Evolutionary conservation across 2,329 filamentous ascomycete genomes (phyloP), one percentile per base, ranked within the genome.

Genomic region (Sporothrix inflata): DNA sequence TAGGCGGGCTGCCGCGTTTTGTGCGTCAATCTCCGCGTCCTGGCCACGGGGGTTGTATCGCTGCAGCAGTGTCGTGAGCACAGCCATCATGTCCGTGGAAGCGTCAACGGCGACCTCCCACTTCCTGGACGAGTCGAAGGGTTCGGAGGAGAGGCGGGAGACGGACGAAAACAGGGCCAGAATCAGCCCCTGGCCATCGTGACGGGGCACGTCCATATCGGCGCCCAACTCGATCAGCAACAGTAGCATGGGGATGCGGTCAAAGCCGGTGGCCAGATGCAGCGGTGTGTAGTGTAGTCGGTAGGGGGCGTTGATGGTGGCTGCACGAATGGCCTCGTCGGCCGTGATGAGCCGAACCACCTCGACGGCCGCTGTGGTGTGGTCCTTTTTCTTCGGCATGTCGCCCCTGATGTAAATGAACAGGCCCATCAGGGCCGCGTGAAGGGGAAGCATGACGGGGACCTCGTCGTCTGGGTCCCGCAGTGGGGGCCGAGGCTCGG

Each of bases 271-370:
- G 27, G 42, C 69, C 60, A 71, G 27, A 60, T 66, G 60, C 60
- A 71, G 60, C 34, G 69, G 69, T 16, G 69, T 66, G 69, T 71
- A 66, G 27, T 53, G 55, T 49, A 45, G 42, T 45, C 69, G 38
- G 69, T 70, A 51, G 55, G 14, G 42, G 69, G 69, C 60, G 49
- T 71, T 66, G 60, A 71, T 66, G 27, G 69, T 71, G 27, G 69
- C 69, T 8, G 69, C 69, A 60, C 69, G 66, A 49, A 71, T 63
- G 49, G 69, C 60, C 1, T 24, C 21, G 69, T 71, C 60, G 60
- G 69, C 60, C 8, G 69, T 71, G 30, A 71, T 24, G 47, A 71
- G 60, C 42, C 34, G 47, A 14, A 71, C 60, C 30, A 63, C 57
- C 47, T 38, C 45, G 34, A 66, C 47, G 47, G 61, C 61, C 27